A percentile compares a stretch with the other conserved stretches of the same genome.
Conservation (phyloP, 352 stramenopile species). For the Globisporangium emineosum region DNA sequence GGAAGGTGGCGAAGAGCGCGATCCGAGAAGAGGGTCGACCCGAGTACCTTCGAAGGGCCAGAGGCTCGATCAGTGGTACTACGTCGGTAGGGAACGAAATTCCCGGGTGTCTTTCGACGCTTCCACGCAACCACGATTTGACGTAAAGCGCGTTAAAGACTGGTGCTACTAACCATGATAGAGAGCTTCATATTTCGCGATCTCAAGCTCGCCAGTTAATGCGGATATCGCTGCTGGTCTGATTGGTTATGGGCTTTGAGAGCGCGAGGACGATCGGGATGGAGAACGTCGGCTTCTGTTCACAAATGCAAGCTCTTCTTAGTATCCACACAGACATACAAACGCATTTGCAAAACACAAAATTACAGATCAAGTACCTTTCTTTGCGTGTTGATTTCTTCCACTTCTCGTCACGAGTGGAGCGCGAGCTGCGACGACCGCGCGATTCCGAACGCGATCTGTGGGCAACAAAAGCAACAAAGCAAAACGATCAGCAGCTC, state of each 20-base stretch:
- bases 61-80: too few relatives aligned
- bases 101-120: too few relatives aligned
- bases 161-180: too few relatives aligned
- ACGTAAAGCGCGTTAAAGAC: too few relatives aligned
- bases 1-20: too few relatives aligned
- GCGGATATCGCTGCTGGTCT: neutral
- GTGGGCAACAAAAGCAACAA: neutral
- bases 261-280: slow-evolving; percentile 6
- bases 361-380: slow-evolving; percentile 4
- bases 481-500: neutral
- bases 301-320: neutral
- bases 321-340: neutral
- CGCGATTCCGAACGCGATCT: slow-evolving; percentile 10
- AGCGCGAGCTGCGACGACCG: slow-evolving; percentile 17
- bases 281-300: slow-evolving; percentile 7
- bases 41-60: too few relatives aligned
- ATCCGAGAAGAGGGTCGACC: too few relatives aligned
- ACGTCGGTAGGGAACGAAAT: too few relatives aligned
- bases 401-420: slow-evolving; percentile 15
- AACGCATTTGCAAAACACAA: neutral
- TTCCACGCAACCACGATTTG: too few relatives aligned
- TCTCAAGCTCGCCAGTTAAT: neutral
- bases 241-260: slow-evolving; percentile 2
- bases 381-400: slow-evolving; percentile 5
- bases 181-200: neutral